A percentile compares a stretch with the other conserved stretches of the same genome.
phyloP scores from a whole-genome alignment of 805 yeast genomes.

The Saturnispora dispora region DNA sequence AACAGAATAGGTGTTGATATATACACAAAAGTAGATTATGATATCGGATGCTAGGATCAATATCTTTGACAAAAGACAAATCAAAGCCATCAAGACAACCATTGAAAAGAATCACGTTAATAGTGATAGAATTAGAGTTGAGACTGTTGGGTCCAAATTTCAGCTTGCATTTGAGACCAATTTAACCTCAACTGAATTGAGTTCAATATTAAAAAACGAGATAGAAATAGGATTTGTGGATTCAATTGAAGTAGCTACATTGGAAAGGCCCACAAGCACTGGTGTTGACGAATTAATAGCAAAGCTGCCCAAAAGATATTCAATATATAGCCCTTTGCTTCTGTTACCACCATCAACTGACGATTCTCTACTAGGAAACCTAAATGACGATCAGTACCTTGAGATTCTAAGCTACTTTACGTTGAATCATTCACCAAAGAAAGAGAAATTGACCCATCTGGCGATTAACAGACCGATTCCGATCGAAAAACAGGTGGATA shows the following conservation, averaged over 20 bases:
- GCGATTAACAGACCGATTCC: conserved; percentile 68
- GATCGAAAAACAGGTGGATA: conserved; percentile 10
- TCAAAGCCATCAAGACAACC: conserved; percentile 4
- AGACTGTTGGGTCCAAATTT: background rate
- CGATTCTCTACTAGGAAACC: conserved; percentile 19
- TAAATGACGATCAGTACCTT: background rate
- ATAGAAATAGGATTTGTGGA: background rate
- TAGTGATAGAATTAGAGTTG: background rate
- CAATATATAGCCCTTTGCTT: conserved; percentile 59
- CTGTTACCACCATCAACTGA: conserved; percentile 45
- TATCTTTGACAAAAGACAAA: background rate
- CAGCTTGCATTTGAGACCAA: background rate
- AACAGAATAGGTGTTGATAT: background rate
- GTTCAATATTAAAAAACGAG: background rate
- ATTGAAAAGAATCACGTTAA: background rate
- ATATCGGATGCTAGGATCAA: background rate
- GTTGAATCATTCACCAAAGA: conserved; percentile 6
- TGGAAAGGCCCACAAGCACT: background rate
- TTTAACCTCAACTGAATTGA: background rate
- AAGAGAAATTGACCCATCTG: conserved; percentile 36
- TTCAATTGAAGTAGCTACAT: background rate
- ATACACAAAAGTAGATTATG: background rate
- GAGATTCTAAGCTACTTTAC: conserved; percentile 2
- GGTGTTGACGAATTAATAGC: background rate
- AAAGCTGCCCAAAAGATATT: conserved; percentile 45